A percentile compares a stretch with the other conserved stretches of the same genome.
These are phyloP conservation scores for Platanthera zijinensis DNA, from an alignment of 106 monocot genomes.

Conservation along the genomic window DNA sequence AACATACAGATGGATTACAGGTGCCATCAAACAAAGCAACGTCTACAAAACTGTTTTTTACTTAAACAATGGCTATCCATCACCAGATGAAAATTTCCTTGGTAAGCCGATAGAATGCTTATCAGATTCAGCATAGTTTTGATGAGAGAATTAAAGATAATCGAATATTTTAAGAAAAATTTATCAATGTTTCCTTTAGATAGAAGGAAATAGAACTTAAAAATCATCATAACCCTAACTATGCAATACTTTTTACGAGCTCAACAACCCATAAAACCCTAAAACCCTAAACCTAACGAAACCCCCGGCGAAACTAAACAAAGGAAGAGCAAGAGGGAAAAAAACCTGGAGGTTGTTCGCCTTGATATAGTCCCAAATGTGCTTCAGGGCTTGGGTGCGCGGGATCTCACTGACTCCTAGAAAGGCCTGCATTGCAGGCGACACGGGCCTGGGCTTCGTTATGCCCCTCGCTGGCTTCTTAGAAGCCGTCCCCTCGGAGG, in stretches of 20 bases:
- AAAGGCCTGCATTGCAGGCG: constrained; percentile 35
- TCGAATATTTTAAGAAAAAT: no score
- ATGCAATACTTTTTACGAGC: neutral
- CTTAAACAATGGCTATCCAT: no score
- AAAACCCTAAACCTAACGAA: neutral
- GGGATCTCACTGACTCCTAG: constrained; percentile 42
- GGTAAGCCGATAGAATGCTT: no score
- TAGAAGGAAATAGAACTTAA: neutral
- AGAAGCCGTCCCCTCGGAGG: constrained; percentile 13
- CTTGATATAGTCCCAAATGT: constrained; percentile 66
- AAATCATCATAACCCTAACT: neutral
- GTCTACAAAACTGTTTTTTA: no score
- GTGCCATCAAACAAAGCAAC: no score
- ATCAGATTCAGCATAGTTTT: no score
- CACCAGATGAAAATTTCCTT: no score
- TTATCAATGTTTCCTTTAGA: neutral
- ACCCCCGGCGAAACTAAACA: neutral
- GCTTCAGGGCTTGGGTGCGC: constrained; percentile 48
- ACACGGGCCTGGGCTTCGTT: constrained; percentile 43
- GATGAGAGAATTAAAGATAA: no score
- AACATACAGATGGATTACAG: no score
- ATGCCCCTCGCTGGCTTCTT: constrained; percentile 41
- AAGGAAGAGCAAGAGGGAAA: neutral
- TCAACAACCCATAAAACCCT: neutral
- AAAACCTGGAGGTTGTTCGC: constrained; percentile 59